These are phyloP conservation scores for Onygenales sp. DNA, from an alignment of 2,329 filamentous ascomycete genomes.

Conservation along the genomic window DNA sequence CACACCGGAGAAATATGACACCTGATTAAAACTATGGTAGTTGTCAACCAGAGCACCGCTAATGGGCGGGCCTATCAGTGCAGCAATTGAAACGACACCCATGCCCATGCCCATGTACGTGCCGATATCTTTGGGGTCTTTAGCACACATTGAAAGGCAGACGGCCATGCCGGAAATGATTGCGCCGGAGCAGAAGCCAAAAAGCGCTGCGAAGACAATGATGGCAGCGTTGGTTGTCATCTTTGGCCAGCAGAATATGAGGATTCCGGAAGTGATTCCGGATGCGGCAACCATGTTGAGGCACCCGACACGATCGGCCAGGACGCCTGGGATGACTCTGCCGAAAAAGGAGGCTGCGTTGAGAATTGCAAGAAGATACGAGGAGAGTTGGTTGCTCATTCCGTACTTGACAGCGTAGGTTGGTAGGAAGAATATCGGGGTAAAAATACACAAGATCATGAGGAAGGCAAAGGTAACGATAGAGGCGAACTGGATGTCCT, in stretches of 20 bases:
- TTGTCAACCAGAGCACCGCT: slow-evolving; percentile 5
- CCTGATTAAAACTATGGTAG: slow-evolving; percentile 12
- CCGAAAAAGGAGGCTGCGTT: slow-evolving; percentile 54
- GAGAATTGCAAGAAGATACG: slow-evolving; percentile 58
- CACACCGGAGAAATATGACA: not conserved
- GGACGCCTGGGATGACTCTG: slow-evolving; percentile 47
- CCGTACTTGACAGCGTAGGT: slow-evolving; percentile 53
- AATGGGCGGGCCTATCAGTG: slow-evolving; percentile 8
- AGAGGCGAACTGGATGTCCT: not conserved
- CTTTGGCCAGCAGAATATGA: slow-evolving; percentile 34
- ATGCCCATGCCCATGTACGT: slow-evolving; percentile 44
- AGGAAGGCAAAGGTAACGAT: slow-evolving; percentile 33
- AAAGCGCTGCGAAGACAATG: slow-evolving; percentile 33
- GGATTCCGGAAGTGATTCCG: slow-evolving; percentile 31
- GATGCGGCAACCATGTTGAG: slow-evolving; percentile 44
- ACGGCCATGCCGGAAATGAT: slow-evolving; percentile 34
- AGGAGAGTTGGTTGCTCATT: slow-evolving; percentile 46
- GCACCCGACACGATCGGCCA: slow-evolving; percentile 43
- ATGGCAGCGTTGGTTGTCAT: slow-evolving; percentile 29
- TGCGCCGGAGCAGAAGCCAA: slow-evolving; percentile 43
- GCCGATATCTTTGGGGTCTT: slow-evolving; percentile 44
- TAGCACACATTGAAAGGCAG: slow-evolving; percentile 13
- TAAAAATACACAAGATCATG: slow-evolving; percentile 36
- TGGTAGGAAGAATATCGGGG: slow-evolving; percentile 44
- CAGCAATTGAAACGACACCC: slow-evolving; percentile 2